Evolutionary conservation across 768 basidiomycete genomes (phyloP).

Genomic region (Naematelia aurantialba): DNA sequence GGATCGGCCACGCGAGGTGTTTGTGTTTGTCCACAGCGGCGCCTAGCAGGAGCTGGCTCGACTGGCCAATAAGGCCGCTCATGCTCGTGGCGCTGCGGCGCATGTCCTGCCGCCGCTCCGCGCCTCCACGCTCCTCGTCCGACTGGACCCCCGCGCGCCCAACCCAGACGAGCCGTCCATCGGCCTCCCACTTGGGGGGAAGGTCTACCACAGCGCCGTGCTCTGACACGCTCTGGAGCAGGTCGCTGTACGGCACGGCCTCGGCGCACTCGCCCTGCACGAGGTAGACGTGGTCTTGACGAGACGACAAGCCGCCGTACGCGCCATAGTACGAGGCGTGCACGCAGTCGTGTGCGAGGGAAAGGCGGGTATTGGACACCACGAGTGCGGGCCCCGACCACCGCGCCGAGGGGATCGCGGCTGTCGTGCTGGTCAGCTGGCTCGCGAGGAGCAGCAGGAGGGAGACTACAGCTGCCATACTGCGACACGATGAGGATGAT

Average conservation of each 20-base stretch:
- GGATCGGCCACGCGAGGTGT: constrained; percentile 17
- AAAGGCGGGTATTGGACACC: not conserved
- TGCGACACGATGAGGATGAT: not conserved
- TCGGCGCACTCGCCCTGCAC: constrained; percentile 22
- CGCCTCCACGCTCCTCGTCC: not conserved
- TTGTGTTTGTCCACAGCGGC: not conserved
- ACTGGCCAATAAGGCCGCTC: constrained; percentile 10
- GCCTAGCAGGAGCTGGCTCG: not conserved
- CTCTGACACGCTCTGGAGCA: not conserved
- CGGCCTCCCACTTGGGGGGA: not conserved
- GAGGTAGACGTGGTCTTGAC: constrained; percentile 28
- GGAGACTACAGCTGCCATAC: not conserved
- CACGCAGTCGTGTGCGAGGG: constrained; percentile 13
- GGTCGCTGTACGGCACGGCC: not conserved
- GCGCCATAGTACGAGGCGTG: constrained; percentile 22
- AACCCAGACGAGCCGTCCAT: constrained; percentile 45
- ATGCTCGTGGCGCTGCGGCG: constrained; percentile 8
- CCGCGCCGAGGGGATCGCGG: not conserved
- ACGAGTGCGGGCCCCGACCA: not conserved
- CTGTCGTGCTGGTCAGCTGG: not conserved
- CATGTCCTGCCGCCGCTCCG: not conserved
- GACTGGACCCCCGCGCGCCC: constrained; percentile 50
- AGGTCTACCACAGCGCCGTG: not conserved
- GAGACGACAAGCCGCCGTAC: constrained; percentile 14
- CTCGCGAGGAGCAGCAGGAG: not conserved